Evolutionary conservation across 768 basidiomycete species (phyloP), one percentile per base, ranked within the genome.

Genomic region (Pleurotus djamor): DNA sequence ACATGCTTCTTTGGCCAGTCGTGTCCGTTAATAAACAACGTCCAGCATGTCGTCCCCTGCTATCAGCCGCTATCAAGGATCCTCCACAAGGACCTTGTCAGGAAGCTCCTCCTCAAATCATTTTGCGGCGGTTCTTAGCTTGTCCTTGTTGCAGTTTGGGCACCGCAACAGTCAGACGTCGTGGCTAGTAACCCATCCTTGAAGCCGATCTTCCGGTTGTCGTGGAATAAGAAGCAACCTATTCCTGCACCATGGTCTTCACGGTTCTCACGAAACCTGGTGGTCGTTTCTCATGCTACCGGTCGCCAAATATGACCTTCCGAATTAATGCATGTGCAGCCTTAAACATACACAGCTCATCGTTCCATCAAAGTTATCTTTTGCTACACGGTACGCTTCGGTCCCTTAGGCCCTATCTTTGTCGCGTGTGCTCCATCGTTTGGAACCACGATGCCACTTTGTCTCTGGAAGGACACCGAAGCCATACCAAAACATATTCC

Each of bases 31-130:
- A 21, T 32, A 41, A 4, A 21, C 38, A 56, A n/a, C n/a, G 52
- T 9, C 38, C 54, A 56, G 54, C 54, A 32, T 56, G 54, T 44
- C 21, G 28, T 12, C 32, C 44, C 28, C 36, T 41, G 41, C 17
- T 56, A 56, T 56, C 54, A 44, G 28, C 33, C 41, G 54, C 54
- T 56, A 56, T 56, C 54, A 56, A 28, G 21, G 37, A 41, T 21
- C 38, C 16, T 44, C 54, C 54, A 56, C 54, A 56, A 56, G 54
- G 54, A n/a, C 54, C 6, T 28, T 56, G 54, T 32, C 54, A 56
- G 37, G 54, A 56, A 56, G 54, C 54, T 5, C n/a, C 21, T 32
- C 28, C 17, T 34, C 13, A 44, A 56, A 56, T 21, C 12, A 17
- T 32, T 44, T 21, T 41, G 36, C 41, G 28, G 21, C 21, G 54